phyloP scores from a whole-genome alignment of 768 basidiomycete species.

The Lenzites betulinus region DNA sequence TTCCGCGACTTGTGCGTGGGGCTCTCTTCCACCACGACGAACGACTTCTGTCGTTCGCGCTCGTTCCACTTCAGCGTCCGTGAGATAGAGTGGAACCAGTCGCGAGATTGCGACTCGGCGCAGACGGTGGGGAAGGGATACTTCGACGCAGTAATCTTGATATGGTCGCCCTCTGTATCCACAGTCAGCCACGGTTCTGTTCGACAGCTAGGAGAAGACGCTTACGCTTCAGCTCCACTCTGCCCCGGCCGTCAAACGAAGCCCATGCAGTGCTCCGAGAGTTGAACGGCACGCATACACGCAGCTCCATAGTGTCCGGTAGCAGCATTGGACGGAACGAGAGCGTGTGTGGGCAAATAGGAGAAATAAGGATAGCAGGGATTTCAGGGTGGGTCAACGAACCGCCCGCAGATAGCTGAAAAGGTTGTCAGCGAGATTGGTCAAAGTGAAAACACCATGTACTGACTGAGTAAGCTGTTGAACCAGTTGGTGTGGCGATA shows the following conservation, averaged over 20 bases:
- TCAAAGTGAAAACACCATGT: constrained; percentile 30
- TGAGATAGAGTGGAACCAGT: constrained; percentile 98
- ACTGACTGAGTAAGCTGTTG: constrained; percentile 91
- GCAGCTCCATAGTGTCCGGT: constrained; percentile 97
- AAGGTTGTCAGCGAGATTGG: constrained; percentile 19
- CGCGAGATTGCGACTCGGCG: constrained; percentile 94
- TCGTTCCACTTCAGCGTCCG: constrained; percentile 99
- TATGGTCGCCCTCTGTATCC: constrained; percentile 92
- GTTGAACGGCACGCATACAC: constrained; percentile 99
- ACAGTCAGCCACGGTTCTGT: constrained; percentile 6
- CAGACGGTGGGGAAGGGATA: constrained; percentile 99
- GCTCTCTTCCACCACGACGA: constrained; percentile 95
- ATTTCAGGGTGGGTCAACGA: constrained; percentile 98
- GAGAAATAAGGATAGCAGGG: constrained; percentile 93
- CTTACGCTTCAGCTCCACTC: constrained; percentile 94
- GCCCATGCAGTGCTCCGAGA: constrained; percentile 99
- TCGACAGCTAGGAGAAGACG: constrained; percentile 13
- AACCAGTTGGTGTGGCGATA: constrained; percentile 95
- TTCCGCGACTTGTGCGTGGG: constrained; percentile 35
- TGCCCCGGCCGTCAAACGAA: constrained; percentile 95
- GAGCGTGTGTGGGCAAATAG: constrained; percentile 97
- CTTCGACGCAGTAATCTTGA: constrained; percentile 95
- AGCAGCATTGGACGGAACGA: constrained; percentile 99
- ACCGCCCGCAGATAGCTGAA: constrained; percentile 90
- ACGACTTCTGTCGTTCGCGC: constrained; percentile 96